phyloP scores from a whole-genome alignment of 371 early-diverging fungal species.

The Mortierella sp. region DNA sequence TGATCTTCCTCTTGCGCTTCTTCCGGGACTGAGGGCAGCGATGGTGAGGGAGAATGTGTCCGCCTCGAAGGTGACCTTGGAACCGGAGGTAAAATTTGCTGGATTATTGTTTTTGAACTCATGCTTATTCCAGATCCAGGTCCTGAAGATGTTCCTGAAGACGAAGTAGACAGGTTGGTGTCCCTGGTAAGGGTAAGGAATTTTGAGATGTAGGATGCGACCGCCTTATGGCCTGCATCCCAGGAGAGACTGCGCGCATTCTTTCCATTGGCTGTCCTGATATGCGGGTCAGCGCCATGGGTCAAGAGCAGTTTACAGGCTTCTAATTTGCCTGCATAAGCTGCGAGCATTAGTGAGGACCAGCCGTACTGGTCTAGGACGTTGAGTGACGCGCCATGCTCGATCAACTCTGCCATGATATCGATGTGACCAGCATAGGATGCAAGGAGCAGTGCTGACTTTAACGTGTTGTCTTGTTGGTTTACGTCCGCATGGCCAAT shows the following conservation, averaged over 20 bases:
- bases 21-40: slow-evolving; percentile 40
- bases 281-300: slow-evolving; percentile 49
- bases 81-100: slow-evolving; percentile 25
- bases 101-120: slow-evolving; percentile 22
- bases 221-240: slow-evolving; percentile 50
- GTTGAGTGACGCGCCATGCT: slow-evolving; percentile 49
- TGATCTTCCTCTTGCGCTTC: slow-evolving; percentile 24
- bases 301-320: slow-evolving; percentile 51
- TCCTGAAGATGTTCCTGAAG: slow-evolving; percentile 2
- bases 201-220: slow-evolving; percentile 48
- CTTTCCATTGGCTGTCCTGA: slow-evolving; percentile 52
- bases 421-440: slow-evolving; percentile 54
- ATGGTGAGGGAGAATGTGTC: slow-evolving; percentile 43
- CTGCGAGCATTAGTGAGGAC: slow-evolving; percentile 59
- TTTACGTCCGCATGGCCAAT: slow-evolving; percentile 53
- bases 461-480: slow-evolving; percentile 55
- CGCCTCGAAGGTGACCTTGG: slow-evolving; percentile 41
- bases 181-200: slow-evolving; percentile 17
- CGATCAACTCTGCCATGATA: slow-evolving; percentile 45
- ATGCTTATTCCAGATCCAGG: slow-evolving; percentile 16
- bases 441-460: slow-evolving; percentile 55
- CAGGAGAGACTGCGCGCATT: slow-evolving; percentile 55
- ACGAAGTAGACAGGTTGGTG: slow-evolving; percentile 10
- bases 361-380: slow-evolving; percentile 56
- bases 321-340: slow-evolving; percentile 50